These are phyloP conservation scores for Calonectria fujianensis DNA, from an alignment of 2,329 filamentous ascomycete species.

Conservation along the genomic window DNA sequence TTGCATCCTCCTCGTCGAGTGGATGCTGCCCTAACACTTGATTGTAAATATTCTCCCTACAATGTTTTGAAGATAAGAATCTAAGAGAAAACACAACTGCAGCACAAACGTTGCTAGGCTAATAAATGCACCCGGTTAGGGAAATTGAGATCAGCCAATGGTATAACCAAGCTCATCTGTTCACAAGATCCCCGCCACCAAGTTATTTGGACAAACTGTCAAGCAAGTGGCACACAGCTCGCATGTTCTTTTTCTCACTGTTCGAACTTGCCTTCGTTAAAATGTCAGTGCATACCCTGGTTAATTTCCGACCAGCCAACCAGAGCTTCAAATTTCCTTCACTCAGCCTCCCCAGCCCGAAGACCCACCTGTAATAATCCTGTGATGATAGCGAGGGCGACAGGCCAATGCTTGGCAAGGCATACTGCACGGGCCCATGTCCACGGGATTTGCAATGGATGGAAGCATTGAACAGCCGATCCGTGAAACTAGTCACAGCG, in stretches of 20 bases:
- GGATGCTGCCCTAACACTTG: not conserved
- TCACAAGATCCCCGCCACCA: not conserved
- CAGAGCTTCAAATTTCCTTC: not conserved
- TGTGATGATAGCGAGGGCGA: not conserved
- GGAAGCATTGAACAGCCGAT: not conserved
- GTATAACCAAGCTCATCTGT: not conserved
- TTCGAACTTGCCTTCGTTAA: not conserved
- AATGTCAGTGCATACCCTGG: not conserved
- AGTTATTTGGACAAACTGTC: not conserved
- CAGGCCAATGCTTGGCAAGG: not conserved
- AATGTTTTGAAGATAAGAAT: not conserved
- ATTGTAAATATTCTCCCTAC: not conserved
- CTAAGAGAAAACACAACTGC: not conserved
- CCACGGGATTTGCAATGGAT: not conserved
- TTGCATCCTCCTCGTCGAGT: not conserved
- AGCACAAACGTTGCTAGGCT: not conserved
- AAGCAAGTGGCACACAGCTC: not conserved
- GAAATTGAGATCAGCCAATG: not conserved
- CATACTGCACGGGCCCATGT: not conserved
- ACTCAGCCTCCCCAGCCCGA: not conserved
- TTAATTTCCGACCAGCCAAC: conserved; percentile 1
- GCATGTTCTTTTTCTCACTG: conserved; percentile 4
- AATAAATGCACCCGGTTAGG: not conserved
- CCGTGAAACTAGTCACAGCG: not conserved
- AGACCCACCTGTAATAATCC: not conserved